Evolutionary conservation across 257 asterid genomes (phyloP).

Genomic region (Gentiana dahurica): DNA sequence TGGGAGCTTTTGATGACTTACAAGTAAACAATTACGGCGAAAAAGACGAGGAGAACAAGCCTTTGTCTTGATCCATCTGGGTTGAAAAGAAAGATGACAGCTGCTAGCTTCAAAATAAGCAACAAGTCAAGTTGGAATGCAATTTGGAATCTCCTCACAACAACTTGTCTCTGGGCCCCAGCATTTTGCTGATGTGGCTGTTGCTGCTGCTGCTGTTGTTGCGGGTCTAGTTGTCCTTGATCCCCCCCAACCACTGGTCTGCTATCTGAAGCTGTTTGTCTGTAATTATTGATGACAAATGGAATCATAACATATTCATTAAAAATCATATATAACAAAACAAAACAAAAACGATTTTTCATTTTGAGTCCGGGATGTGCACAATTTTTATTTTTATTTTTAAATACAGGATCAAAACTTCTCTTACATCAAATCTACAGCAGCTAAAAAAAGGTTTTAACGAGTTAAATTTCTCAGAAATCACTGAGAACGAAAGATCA

Average conservation of each 20-base stretch:
- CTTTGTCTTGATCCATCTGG: conserved; percentile 93
- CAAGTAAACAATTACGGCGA: conserved; percentile 78
- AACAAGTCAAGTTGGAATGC: conserved; percentile 75
- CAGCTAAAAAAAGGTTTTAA: too few relatives aligned
- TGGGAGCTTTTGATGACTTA: conserved; percentile 27
- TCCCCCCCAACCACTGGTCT: conserved; percentile 40
- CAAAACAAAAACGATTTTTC: too few relatives aligned
- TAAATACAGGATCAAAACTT: too few relatives aligned
- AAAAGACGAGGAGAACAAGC: conserved; percentile 70
- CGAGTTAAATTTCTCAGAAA: too few relatives aligned
- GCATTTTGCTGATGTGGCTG: conserved; percentile 40
- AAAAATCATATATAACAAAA: not conserved
- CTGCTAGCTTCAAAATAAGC: conserved; percentile 82
- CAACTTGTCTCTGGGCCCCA: conserved; percentile 67
- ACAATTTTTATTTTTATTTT: too few relatives aligned
- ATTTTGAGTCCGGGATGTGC: too few relatives aligned
- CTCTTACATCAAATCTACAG: too few relatives aligned
- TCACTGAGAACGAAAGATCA: too few relatives aligned
- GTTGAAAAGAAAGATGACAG: conserved; percentile 87
- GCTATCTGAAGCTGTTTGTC: conserved; percentile 42
- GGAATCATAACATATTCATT: conserved; percentile 1
- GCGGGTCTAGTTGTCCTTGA: conserved; percentile 59
- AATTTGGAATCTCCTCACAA: conserved; percentile 77
- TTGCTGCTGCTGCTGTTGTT: conserved; percentile 41
- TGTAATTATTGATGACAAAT: conserved; percentile 25